Percentiles rank a stretch among this genome's conserved stretches.
Conservation (phyloP, 2,329 filamentous ascomycete species). For the Fusarium fracticaudum region DNA sequence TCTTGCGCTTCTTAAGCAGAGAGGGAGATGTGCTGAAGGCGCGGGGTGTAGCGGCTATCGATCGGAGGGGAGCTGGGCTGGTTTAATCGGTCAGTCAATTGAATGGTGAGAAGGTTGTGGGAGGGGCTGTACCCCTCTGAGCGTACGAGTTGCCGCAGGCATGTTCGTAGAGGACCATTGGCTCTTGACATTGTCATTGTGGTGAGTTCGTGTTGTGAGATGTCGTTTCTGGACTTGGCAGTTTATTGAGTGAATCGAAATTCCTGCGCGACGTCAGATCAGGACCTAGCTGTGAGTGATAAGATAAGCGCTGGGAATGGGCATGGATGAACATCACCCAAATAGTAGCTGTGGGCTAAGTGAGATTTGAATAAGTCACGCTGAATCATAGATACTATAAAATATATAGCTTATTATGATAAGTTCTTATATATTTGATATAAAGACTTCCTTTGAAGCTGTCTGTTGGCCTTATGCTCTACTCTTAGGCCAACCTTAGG, state of each 20-base stretch:
- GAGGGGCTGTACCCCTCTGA: constrained; percentile 34
- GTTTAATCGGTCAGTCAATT: constrained; percentile 27
- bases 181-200: constrained; percentile 38
- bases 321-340: not conserved
- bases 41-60: constrained; percentile 28
- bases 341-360: not conserved
- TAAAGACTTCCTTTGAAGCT: no score
- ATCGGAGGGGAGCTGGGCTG: constrained; percentile 28
- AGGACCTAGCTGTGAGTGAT: constrained; percentile 24
- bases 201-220: not conserved
- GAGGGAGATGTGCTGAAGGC: constrained; percentile 44
- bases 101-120: not conserved
- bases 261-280: constrained; percentile 42
- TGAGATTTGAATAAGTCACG: not conserved
- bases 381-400: no score
- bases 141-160: constrained; percentile 38
- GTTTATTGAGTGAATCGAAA: constrained; percentile 19
- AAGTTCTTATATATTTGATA: not conserved
- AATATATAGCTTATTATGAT: not conserved
- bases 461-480: no score
- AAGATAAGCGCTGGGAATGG: constrained; percentile 37
- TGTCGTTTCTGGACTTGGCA: not conserved
- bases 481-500: no score
- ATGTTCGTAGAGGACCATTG: constrained; percentile 37
- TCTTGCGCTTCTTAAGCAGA: constrained; percentile 53